Evolutionary conservation across 352 stramenopile species (phyloP).

Genomic region (Aphanomyces stellatus): DNA sequence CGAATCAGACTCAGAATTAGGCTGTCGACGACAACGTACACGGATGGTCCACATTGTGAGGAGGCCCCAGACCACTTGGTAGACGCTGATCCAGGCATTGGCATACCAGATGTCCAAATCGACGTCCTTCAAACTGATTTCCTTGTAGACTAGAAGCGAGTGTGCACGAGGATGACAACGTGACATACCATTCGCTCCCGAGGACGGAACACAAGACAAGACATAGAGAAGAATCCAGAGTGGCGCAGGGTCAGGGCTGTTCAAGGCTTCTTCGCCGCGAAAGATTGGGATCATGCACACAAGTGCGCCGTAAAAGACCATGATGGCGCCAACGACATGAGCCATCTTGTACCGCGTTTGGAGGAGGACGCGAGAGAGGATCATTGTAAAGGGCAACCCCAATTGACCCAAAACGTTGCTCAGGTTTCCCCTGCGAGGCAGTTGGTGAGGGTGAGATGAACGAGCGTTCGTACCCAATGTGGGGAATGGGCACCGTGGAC

Average conservation of each 20-base stretch:
- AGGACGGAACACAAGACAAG: conserved; percentile 13
- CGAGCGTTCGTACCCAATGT: conserved; percentile 16
- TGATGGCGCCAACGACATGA: conserved; percentile 21
- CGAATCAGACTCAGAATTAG: background rate
- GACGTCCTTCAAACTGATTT: conserved; percentile 22
- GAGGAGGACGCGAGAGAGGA: conserved; percentile 19
- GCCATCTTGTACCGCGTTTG: conserved; percentile 16
- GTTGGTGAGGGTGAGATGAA: background rate
- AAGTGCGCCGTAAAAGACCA: conserved; percentile 23
- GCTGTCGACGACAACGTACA: background rate
- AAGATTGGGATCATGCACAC: conserved; percentile 24
- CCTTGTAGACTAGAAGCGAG: conserved; percentile 23
- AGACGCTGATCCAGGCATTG: conserved; percentile 20
- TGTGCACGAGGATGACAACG: background rate
- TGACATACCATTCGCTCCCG: conserved; percentile 22
- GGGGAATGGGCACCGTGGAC: conserved; percentile 16
- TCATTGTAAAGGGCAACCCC: conserved; percentile 25
- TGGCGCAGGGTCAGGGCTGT: conserved; percentile 1
- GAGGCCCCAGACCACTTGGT: conserved; percentile 23
- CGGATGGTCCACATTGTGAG: conserved; percentile 19
- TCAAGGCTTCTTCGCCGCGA: conserved; percentile 3
- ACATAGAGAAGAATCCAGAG: conserved; percentile 21
- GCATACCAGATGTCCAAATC: conserved; percentile 25
- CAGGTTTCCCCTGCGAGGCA: conserved; percentile 12
- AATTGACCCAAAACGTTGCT: conserved; percentile 23